Evolutionary conservation across 495 filamentous ascomycete genomes (phyloP).

Genomic region (Aspergillus carlsbadensis): DNA sequence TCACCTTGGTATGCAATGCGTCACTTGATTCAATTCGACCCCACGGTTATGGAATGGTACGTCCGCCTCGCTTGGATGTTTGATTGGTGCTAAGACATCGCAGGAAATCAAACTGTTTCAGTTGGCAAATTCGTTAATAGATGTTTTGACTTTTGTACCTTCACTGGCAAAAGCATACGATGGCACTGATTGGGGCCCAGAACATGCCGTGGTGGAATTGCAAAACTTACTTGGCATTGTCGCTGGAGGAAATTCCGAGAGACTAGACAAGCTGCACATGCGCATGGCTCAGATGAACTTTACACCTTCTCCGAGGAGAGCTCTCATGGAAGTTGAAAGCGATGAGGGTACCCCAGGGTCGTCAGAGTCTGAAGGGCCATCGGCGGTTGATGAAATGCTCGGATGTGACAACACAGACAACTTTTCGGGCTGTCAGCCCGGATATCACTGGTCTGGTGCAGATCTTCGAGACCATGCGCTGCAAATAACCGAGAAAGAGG

Average conservation of each 20-base stretch:
- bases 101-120: constrained; percentile 13
- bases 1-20: constrained; percentile 2
- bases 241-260: constrained; percentile 7
- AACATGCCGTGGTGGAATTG: constrained; percentile 5
- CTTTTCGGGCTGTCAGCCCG: background rate
- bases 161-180: background rate
- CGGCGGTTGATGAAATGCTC: background rate
- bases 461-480: background rate
- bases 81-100: background rate
- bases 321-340: background rate
- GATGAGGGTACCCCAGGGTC: background rate
- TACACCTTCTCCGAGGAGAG: constrained; percentile 2
- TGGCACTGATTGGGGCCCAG: background rate
- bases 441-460: background rate
- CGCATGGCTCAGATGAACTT: constrained; percentile 9
- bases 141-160: constrained; percentile 9
- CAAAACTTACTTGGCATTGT: constrained; percentile 10
- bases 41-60: constrained; percentile 15
- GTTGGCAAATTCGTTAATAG: constrained; percentile 11
- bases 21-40: constrained; percentile 14
- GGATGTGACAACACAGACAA: background rate
- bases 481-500: background rate
- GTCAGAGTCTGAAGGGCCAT: background rate
- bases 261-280: constrained; percentile 3
- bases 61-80: background rate